Base-by-base conservation (phyloP, 139 green algal genomes). In the Nannochloris sp. region DNA sequence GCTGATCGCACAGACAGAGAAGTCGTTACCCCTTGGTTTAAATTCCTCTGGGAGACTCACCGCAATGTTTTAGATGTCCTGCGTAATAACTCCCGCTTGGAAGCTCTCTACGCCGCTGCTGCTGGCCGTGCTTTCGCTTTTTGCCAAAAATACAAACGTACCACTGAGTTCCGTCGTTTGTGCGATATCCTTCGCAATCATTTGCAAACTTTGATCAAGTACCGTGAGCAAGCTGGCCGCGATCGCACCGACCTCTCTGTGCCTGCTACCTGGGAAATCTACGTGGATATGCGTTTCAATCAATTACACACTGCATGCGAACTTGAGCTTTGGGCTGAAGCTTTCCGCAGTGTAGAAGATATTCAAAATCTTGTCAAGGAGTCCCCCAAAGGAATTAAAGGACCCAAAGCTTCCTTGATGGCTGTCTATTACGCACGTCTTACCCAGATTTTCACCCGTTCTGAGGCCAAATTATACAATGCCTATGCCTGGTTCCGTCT, bases 21-120 rank as follows among this genome's bases (percentile, higher is more conserved):
- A 83, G 71, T 95, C 54, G 93, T 99, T 12, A 98, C 95, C 7
- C 95, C 95, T 24, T 99, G 95, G 94, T 99, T 99, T 85, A 95
- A 96, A 72, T 98, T 99, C 69, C 79, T 99, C 70, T 99, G 95
- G 95, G 95, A 99, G 81, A 89, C 87, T 7, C 97, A 99, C 83
- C 80, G 93, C 58, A 77, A 77, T 36, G 66, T 69, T 35, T 83
- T 99, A 62, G 95, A 99, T 71, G 95, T 98, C 53, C 82, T 99
- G 77, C 85, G 90, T 57, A 98, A 96, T 83, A 98, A 99, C 80
- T 88, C 83, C 55, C 92, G 95, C 67, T 87, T 99, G 57, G 93
- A 99, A 79, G 64, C 80, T 9, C 85, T 99, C 58, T 99, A 97
- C 71, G 87, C 89, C 24, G 92, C 93, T 83, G 91, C 73, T 25